A percentile compares a stretch with the other conserved stretches of the same genome.
Evolutionary conservation across 2,329 filamentous ascomycete species (phyloP).

Genomic region (Aspergillus tubingensis): DNA sequence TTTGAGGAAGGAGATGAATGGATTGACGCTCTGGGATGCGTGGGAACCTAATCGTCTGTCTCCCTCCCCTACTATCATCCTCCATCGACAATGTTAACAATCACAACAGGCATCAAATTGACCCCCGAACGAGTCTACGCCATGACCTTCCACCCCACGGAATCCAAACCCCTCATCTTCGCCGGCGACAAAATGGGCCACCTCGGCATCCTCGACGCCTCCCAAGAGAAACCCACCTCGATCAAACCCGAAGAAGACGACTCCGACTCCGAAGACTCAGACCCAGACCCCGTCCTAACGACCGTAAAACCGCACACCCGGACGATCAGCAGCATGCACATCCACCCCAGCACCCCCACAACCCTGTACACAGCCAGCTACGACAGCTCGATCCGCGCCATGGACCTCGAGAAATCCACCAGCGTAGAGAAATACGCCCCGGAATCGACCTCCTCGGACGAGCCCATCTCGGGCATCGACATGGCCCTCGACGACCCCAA

Average conservation of each 20-base stretch:
- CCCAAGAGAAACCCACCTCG: slow-evolving; percentile 49
- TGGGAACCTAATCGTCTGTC: slow-evolving; percentile 75
- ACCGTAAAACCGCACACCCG: slow-evolving; percentile 87
- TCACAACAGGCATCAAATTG: slow-evolving; percentile 74
- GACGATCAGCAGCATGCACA: slow-evolving; percentile 83
- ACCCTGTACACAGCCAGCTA: slow-evolving; percentile 84
- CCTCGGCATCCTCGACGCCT: slow-evolving; percentile 83
- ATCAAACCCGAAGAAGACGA: slow-evolving; percentile 63
- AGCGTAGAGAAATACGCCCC: slow-evolving; percentile 83
- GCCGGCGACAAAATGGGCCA: slow-evolving; percentile 93
- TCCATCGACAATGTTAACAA: not conserved
- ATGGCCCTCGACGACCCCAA: slow-evolving; percentile 71
- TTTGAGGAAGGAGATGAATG: slow-evolving; percentile 74
- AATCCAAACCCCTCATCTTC: slow-evolving; percentile 84
- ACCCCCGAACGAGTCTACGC: slow-evolving; percentile 85
- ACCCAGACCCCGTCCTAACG: slow-evolving; percentile 76
- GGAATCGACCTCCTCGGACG: slow-evolving; percentile 65
- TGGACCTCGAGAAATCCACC: slow-evolving; percentile 78
- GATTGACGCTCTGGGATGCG: slow-evolving; percentile 75
- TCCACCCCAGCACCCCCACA: slow-evolving; percentile 71
- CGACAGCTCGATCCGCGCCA: slow-evolving; percentile 84
- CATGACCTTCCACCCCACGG: slow-evolving; percentile 82
- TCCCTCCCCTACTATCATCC: not conserved
- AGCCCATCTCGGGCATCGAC: slow-evolving; percentile 82
- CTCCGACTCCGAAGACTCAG: slow-evolving; percentile 61